phyloP scores from a whole-genome alignment of 176 grass and related monocot genomes.

The Rhynchospora pubera region DNA sequence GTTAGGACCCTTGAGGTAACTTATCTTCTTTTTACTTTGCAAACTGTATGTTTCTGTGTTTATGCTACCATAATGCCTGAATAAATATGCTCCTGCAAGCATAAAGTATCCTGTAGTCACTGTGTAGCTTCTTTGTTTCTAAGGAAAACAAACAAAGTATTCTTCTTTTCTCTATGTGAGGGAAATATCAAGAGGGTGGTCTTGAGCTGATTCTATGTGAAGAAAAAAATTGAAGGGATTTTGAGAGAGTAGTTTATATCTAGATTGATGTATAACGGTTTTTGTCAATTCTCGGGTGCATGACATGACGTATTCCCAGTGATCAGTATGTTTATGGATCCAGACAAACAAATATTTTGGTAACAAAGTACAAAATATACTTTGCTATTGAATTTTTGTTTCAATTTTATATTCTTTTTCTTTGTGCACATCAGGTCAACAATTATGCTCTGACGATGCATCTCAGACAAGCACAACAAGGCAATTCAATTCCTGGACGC shows the following conservation, averaged over 20 bases:
- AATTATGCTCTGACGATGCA: conserved; percentile 67
- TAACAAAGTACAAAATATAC: not conserved
- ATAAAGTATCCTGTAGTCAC: not conserved
- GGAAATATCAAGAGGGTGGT: not conserved
- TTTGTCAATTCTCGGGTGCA: not conserved
- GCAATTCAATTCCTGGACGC: conserved; percentile 41
- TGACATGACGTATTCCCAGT: not conserved
- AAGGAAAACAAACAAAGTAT: not conserved
- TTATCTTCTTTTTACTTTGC: conserved; percentile 8
- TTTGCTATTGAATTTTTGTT: conserved; percentile 3
- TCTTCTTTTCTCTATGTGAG: not conserved
- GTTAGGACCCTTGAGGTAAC: conserved; percentile 61
- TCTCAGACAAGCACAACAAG: conserved; percentile 57
- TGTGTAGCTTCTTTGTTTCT: not conserved
- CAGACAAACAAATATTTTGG: not conserved
- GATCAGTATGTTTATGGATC: not conserved
- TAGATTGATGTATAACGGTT: not conserved
- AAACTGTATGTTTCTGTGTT: not conserved
- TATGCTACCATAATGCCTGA: not conserved
- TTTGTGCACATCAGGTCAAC: conserved; percentile 37
- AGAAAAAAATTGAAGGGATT: not conserved
- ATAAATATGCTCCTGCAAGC: not conserved
- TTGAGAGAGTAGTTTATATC: conserved; percentile 1
- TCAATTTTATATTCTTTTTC: not conserved
- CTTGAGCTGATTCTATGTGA: not conserved